Conservation (phyloP, 2,329 filamentous ascomycete species). For the Mycosphaerella arachidis region DNA sequence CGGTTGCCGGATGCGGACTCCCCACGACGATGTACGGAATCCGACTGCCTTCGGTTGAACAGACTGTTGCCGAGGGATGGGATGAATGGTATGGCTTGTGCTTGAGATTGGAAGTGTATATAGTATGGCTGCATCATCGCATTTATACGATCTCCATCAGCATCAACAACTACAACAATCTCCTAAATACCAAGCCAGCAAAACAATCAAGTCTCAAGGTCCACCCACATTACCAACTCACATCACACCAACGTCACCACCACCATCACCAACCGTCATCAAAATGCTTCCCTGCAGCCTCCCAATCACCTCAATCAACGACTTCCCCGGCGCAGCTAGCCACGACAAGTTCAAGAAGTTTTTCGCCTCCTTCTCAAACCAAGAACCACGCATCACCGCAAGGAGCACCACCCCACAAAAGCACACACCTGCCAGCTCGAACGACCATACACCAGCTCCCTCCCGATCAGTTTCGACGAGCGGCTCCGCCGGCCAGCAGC, state of each 20-base stretch:
- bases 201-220: neutral
- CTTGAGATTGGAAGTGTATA: neutral
- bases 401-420: neutral
- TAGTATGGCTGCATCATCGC: neutral
- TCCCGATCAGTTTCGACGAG: neutral
- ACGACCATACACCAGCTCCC: neutral
- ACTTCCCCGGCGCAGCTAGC: neutral
- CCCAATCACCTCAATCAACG: neutral
- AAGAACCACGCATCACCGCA: neutral
- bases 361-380: neutral
- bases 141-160: neutral
- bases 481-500: neutral
- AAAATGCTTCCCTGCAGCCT: neutral
- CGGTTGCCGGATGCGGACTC: neutral
- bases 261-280: neutral
- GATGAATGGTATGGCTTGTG: neutral
- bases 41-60: neutral
- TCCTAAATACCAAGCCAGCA: neutral
- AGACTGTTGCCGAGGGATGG: neutral
- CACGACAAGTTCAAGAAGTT: neutral
- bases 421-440: neutral
- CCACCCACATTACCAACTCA: neutral
- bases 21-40: neutral
- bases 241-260: neutral
- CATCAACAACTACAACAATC: neutral